These are phyloP conservation scores for Acer negundo DNA, from an alignment of 345 rosid genomes.

Conservation along the genomic window DNA sequence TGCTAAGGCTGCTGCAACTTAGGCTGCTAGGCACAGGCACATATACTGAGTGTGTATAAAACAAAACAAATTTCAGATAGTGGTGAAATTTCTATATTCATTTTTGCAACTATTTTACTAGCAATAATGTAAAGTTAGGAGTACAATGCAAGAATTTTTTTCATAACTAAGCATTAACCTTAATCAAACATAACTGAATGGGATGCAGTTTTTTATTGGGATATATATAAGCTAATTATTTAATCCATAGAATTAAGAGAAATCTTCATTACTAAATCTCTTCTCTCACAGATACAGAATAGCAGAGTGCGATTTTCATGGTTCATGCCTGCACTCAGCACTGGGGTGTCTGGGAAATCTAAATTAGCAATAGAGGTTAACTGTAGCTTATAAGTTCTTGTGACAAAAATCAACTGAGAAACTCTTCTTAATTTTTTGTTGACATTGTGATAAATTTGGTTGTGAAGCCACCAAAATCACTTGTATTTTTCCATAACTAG, in stretches of 20 bases:
- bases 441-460: not conserved
- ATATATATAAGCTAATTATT: not conserved
- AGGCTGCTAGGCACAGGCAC: not conserved
- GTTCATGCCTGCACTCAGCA: not conserved
- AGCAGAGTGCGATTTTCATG: too few relatives aligned
- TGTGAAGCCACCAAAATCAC: not conserved
- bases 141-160: not conserved
- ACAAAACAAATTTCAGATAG: not conserved
- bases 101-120: not conserved
- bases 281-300: too few relatives aligned
- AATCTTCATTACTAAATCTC: too few relatives aligned
- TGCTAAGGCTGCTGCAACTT: not conserved
- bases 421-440: not conserved
- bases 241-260: too few relatives aligned
- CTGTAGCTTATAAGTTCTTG: not conserved
- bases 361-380: not conserved
- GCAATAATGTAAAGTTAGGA: not conserved
- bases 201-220: not conserved
- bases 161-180: not conserved
- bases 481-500: not conserved
- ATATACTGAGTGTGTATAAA: not conserved
- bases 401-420: conserved; percentile 1
- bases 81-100: not conserved
- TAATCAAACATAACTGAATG: not conserved
- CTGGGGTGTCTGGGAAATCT: not conserved